A percentile compares a stretch with the other conserved stretches of the same genome.
These are phyloP conservation scores for Trichoderma lentiforme DNA, from an alignment of 2,329 filamentous ascomycete species.

Conservation along the genomic window DNA sequence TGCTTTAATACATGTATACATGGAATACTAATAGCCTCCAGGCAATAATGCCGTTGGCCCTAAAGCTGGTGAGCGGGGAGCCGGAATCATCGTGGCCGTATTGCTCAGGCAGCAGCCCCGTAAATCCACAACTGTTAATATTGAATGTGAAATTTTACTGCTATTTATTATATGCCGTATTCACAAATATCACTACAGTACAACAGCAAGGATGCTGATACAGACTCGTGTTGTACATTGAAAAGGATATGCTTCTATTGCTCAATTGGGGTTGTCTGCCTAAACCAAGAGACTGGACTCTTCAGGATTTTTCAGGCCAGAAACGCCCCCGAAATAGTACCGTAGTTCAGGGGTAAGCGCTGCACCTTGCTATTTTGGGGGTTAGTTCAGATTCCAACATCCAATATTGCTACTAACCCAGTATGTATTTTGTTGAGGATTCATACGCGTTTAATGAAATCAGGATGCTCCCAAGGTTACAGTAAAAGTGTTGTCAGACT, in stretches of 20 bases:
- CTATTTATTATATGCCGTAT: background rate
- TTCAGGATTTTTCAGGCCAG: background rate
- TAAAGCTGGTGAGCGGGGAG: background rate
- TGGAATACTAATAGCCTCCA: background rate
- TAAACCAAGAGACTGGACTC: background rate
- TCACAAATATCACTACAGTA: background rate
- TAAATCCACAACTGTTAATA: background rate
- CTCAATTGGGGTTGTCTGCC: background rate
- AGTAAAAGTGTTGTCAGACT: background rate
- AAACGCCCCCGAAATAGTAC: background rate
- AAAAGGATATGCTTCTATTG: background rate
- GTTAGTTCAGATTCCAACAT: background rate
- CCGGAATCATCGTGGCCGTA: background rate
- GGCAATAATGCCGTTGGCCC: background rate
- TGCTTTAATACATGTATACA: no score
- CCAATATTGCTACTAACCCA: background rate
- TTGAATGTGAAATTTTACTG: background rate
- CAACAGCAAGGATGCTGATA: background rate
- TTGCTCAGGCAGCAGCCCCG: conserved; percentile 1
- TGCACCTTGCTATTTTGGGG: background rate
- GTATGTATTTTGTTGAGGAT: background rate
- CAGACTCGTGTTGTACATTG: background rate
- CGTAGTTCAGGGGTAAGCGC: background rate
- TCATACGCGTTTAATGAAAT: background rate
- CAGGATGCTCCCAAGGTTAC: background rate